These are phyloP conservation scores for Sutorius australiensis DNA, from an alignment of 768 basidiomycete species.

Conservation along the genomic window DNA sequence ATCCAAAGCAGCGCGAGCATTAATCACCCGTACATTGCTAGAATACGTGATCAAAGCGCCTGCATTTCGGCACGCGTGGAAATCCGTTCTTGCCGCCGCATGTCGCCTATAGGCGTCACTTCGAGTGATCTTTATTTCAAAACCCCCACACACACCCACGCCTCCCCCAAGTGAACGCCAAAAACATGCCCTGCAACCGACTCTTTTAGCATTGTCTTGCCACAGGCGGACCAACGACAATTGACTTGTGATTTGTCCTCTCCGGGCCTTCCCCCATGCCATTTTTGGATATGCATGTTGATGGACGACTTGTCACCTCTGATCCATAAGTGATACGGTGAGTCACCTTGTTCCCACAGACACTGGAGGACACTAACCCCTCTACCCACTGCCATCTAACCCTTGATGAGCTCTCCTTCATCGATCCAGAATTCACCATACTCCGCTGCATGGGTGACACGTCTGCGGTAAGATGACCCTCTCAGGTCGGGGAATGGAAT, in stretches of 20 bases:
- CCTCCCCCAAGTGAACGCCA: constrained; percentile 14
- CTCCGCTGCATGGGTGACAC: constrained; percentile 3
- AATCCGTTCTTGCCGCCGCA: background rate
- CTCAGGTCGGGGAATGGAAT: no score
- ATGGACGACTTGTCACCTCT: constrained; percentile 14
- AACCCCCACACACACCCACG: constrained; percentile 15
- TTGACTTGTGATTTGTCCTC: constrained; percentile 7
- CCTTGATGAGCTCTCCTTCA: constrained; percentile 7
- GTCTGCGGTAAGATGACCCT: background rate
- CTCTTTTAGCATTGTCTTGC: constrained; percentile 20
- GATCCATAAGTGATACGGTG: constrained; percentile 7
- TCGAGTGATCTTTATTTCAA: constrained; percentile 9
- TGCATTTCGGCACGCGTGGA: background rate
- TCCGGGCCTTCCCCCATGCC: background rate
- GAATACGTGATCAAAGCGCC: constrained; percentile 12
- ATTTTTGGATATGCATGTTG: constrained; percentile 10
- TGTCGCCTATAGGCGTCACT: constrained; percentile 11
- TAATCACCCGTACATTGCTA: background rate
- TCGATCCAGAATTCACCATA: constrained; percentile 6
- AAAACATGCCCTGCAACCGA: constrained; percentile 19
- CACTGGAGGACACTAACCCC: constrained; percentile 12
- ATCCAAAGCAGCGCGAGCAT: constrained; percentile 6
- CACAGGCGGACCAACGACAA: constrained; percentile 17
- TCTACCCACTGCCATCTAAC: background rate
- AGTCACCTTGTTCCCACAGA: constrained; percentile 7